Base-by-base conservation (phyloP, 2,329 filamentous ascomycete species). In the Colletotrichum australisinense region DNA sequence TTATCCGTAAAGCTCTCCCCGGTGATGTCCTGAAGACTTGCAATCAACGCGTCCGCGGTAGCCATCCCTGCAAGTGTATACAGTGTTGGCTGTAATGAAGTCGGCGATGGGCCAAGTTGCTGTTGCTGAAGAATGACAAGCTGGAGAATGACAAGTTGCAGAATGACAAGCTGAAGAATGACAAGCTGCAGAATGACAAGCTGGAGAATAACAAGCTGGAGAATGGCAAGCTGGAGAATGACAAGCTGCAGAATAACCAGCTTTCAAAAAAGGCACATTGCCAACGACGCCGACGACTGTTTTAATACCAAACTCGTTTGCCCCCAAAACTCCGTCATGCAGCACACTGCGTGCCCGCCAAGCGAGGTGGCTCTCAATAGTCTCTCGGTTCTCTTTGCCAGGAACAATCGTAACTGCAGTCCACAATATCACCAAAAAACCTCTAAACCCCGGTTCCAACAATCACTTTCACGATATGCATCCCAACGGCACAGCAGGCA, bases 1-100 rank as follows among this genome's bases (percentile, higher is more conserved):
- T 83, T 81, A 49, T 73, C 79, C n/a, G 77, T 46, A 72, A 84
- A 83, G 14, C 78, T 79, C 16, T 62, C 68, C 38, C 73, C 75
- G 30, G 76, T 68, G 56, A 83, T 60, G 16, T 75, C 77, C 30
- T 78, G 55, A 49, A 83, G 78, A 30, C 64, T 74, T 2, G 73
- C 42, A 8, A 81, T 67, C 24, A 82, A 69, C 1, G 74, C 58
- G 30, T 81, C 79, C 53, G 76, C 76, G 24, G 78, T 76, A 28
- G 76, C 62, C 78, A 80, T 79, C n/a, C 6, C 32, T 53, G 11
- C 42, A n/a, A 8, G 26, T 32, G 4, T 35, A 28, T 63, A 7
- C 24, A 26, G 7, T 16, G n/a, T 11, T 11, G 0, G 59, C 9
- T 35, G 5, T 11, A 35, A 22, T 4, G 42, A 63, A n/a, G 38